These are phyloP conservation scores for Lactarius indigo DNA, from an alignment of 768 basidiomycete species.

Conservation along the genomic window DNA sequence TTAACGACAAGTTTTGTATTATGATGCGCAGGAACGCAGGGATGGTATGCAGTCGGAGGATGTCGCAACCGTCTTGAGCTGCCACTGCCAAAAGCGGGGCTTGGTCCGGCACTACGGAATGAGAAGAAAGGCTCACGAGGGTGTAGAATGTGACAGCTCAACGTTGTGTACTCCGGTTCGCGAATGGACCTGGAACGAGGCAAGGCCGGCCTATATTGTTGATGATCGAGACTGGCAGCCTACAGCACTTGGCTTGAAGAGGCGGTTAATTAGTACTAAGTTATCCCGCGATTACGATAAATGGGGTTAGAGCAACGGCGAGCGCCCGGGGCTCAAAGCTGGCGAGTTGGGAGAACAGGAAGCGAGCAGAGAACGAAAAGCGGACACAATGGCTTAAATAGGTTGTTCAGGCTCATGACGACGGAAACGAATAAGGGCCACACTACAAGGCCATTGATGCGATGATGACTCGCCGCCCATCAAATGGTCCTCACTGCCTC, in stretches of 20 bases:
- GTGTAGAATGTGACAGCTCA: background rate
- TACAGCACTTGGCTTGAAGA: background rate
- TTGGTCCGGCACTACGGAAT: background rate
- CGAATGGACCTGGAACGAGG: background rate
- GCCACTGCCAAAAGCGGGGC: background rate
- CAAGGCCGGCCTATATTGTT: background rate
- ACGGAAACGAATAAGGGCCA: background rate
- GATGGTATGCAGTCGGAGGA: constrained; percentile 4
- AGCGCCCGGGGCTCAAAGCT: background rate
- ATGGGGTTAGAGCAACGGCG: background rate
- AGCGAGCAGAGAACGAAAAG: background rate
- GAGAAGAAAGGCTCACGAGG: background rate
- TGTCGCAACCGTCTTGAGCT: background rate
- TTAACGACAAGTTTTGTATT: constrained; percentile 2
- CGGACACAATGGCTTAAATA: background rate
- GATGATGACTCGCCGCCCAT: background rate
- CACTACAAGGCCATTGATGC: background rate
- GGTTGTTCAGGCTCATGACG: background rate
- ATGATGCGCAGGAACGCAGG: background rate
- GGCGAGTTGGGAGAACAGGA: background rate
- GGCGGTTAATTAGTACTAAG: background rate
- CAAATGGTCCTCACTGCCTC: background rate
- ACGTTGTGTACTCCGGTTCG: background rate
- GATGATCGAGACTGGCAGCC: background rate
- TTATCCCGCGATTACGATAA: background rate